Evolutionary conservation across 257 asterid genomes (phyloP).

Genomic region (Ilex aquifolium): DNA sequence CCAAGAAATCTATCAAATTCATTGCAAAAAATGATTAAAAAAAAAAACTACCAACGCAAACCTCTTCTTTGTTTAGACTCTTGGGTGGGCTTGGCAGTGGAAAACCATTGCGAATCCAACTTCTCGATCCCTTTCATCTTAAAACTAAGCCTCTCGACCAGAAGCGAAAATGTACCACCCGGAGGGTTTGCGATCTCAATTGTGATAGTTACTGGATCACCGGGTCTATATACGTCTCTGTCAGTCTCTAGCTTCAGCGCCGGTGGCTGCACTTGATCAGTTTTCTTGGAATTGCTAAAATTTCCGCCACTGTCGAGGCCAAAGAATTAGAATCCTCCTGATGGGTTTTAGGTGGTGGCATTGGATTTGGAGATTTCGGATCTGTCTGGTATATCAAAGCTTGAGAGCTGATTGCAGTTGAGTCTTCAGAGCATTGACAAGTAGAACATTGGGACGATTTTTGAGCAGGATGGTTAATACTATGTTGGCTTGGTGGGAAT

Average conservation of each 20-base stretch:
- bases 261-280: slow-evolving; percentile 27
- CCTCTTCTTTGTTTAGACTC: too few species aligned
- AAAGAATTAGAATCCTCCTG: slow-evolving; percentile 62
- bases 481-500: too few species aligned
- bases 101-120: slow-evolving; percentile 85
- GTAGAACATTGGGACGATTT: too few species aligned
- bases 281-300: slow-evolving; percentile 9
- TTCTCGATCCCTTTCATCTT: slow-evolving; percentile 86
- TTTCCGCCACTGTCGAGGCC: slow-evolving; percentile 23
- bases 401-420: not conserved
- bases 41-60: too few species aligned
- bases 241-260: slow-evolving; percentile 64
- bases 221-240: slow-evolving; percentile 69
- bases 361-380: slow-evolving; percentile 8
- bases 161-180: slow-evolving; percentile 37
- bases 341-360: slow-evolving; percentile 50
- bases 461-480: too few species aligned
- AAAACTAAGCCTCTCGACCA: slow-evolving; percentile 59
- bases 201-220: slow-evolving; percentile 57
- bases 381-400: too few species aligned
- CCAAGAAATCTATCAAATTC: not conserved
- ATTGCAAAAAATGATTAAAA: not conserved
- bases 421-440: too few species aligned
- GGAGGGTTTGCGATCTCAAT: slow-evolving; percentile 51
- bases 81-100: slow-evolving; percentile 43